These are phyloP conservation scores for Phlebopus sp. DNA, from an alignment of 1,284 basidiomycete species.

Conservation along the genomic window DNA sequence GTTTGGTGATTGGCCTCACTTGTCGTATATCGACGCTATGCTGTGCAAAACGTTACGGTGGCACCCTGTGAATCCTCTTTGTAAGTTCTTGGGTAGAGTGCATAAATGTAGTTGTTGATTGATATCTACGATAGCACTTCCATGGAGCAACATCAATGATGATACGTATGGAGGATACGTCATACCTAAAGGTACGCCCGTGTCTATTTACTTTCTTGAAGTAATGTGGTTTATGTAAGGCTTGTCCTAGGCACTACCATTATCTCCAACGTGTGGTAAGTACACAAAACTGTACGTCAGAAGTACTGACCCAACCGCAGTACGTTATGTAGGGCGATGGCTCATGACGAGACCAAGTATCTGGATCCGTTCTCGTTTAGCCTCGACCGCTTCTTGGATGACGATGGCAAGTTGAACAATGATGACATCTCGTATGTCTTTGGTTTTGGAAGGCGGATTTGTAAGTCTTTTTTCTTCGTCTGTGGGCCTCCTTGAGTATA, in stretches of 20 bases:
- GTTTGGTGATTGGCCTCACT: neutral
- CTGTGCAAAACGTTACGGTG: constrained; percentile 7
- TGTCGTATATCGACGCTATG: constrained; percentile 2
- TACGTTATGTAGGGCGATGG: constrained; percentile 4
- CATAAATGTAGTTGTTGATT: neutral
- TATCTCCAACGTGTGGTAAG: constrained; percentile 40
- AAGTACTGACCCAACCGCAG: neutral
- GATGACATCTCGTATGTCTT: neutral
- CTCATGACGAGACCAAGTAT: constrained; percentile 6
- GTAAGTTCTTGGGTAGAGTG: neutral
- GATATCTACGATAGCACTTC: neutral
- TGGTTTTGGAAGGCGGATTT: constrained; percentile 1
- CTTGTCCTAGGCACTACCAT: constrained; percentile 29
- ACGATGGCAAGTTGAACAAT: constrained; percentile 5
- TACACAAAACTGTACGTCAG: constrained; percentile 5
- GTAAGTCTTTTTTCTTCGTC: neutral
- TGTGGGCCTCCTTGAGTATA: constrained; percentile 8
- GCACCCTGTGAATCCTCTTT: constrained; percentile 13
- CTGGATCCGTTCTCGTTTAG: constrained; percentile 2
- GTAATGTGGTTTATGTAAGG: too few species aligned
- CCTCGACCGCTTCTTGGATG: constrained; percentile 4
- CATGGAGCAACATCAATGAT: neutral
- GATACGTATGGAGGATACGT: constrained; percentile 2
- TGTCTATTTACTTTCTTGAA: neutral
- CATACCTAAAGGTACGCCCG: constrained; percentile 4